These are phyloP conservation scores for Beverwykella pulmonaria DNA, from an alignment of 495 filamentous ascomycete genomes.

Conservation along the genomic window DNA sequence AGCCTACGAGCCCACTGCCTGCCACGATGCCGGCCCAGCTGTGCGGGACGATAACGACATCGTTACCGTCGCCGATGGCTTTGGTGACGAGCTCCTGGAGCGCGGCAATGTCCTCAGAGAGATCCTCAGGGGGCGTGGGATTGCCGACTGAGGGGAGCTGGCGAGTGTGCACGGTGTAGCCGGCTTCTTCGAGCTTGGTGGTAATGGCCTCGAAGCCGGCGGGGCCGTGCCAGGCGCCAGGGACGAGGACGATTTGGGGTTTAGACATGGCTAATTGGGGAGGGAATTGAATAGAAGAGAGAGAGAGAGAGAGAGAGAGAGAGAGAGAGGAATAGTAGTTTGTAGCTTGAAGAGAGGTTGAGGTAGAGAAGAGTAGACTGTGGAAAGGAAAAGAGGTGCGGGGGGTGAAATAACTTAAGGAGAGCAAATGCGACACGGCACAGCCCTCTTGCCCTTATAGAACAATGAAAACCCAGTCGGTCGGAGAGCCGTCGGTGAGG, in stretches of 20 bases:
- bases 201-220: constrained; percentile 45
- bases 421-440: not conserved
- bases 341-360: too few relatives aligned
- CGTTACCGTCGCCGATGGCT: constrained; percentile 28
- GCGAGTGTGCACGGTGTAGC: constrained; percentile 21
- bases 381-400: not conserved
- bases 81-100: constrained; percentile 12
- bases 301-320: not conserved
- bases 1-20: constrained; percentile 9
- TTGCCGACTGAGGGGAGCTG: constrained; percentile 51
- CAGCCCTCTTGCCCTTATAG: not conserved
- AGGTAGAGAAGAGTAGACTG: too few relatives aligned
- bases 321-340: not conserved
- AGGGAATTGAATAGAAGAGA: not conserved
- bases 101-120: constrained; percentile 12
- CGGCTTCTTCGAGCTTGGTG: constrained; percentile 45
- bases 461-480: not conserved
- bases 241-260: constrained; percentile 53
- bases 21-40: constrained; percentile 26
- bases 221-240: constrained; percentile 53
- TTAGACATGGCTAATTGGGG: constrained; percentile 32
- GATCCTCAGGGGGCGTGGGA: constrained; percentile 11
- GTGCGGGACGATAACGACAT: constrained; percentile 33
- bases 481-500: not conserved
- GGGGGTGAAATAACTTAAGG: not conserved